A percentile compares a stretch with the other conserved stretches of the same genome.
These are phyloP conservation scores for Phytophthora colocasiae DNA, from an alignment of 352 stramenopile genomes.

Conservation along the genomic window DNA sequence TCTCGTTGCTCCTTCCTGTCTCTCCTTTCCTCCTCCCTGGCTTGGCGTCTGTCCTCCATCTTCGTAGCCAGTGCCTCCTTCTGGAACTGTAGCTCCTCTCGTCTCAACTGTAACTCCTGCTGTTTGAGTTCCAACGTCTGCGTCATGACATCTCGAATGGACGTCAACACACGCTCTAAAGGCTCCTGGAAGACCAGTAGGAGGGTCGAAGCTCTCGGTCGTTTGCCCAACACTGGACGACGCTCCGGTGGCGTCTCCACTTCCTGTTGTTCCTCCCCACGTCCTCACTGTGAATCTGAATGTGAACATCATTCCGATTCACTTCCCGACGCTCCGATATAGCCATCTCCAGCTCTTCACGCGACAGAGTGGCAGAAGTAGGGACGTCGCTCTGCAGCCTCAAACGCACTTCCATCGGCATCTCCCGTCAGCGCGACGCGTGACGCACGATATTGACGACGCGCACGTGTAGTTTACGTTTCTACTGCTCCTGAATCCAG, in stretches of 20 bases:
- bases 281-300: background rate
- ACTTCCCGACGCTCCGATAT: background rate
- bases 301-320: background rate
- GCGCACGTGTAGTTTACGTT: too few species aligned
- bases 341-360: constrained; percentile 7
- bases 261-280: constrained; percentile 1
- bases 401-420: too few species aligned
- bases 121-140: constrained; percentile 23
- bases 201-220: background rate
- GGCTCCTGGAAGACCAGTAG: background rate
- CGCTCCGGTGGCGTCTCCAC: constrained; percentile 3
- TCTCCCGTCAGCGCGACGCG: too few species aligned
- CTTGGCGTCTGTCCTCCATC: too few species aligned
- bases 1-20: too few species aligned
- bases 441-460: too few species aligned
- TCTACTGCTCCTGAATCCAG: too few species aligned
- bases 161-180: constrained; percentile 24
- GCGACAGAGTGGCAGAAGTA: constrained; percentile 10
- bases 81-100: constrained; percentile 36
- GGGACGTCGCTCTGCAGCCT: too few species aligned
- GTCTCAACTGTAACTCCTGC: constrained; percentile 33
- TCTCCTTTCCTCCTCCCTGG: too few species aligned
- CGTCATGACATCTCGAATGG: constrained; percentile 28
- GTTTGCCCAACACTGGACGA: constrained; percentile 30
- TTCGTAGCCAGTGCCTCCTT: too few species aligned